Evolutionary conservation across 2,329 filamentous ascomycete species (phyloP).

Genomic region (Lojkania enalia): DNA sequence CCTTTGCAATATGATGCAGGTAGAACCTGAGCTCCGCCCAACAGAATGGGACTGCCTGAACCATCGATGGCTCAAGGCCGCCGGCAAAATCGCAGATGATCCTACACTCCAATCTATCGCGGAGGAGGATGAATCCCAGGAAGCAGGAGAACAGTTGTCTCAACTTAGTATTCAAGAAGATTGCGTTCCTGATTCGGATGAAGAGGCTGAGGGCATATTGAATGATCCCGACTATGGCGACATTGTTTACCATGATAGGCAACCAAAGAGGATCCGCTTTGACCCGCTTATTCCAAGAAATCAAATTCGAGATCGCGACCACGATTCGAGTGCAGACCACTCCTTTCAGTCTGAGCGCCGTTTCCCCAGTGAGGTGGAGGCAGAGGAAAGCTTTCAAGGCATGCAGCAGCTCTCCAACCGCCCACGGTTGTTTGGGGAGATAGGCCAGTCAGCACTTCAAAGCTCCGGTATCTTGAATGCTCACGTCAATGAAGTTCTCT

Average conservation of each 20-base stretch:
- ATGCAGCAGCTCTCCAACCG: constrained; percentile 24
- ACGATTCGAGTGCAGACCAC: constrained; percentile 44
- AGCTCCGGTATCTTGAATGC: constrained; percentile 54
- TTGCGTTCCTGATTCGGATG: constrained; percentile 18
- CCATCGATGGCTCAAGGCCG: constrained; percentile 73
- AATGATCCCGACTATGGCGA: constrained; percentile 35
- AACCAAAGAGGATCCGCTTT: constrained; percentile 51
- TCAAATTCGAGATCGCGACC: constrained; percentile 41
- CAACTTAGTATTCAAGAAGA: constrained; percentile 52
- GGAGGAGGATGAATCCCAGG: constrained; percentile 63
- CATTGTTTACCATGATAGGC: constrained; percentile 41
- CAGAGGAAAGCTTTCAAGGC: constrained; percentile 31
- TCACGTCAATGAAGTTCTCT: constrained; percentile 36
- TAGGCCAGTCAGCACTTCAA: constrained; percentile 58
- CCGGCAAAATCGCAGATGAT: constrained; percentile 44
- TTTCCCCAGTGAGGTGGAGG: constrained; percentile 22
- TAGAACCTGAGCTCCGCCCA: constrained; percentile 76
- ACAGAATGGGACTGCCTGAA: constrained; percentile 70
- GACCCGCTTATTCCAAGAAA: constrained; percentile 44
- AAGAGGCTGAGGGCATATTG: constrained; percentile 28
- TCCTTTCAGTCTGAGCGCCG: constrained; percentile 41
- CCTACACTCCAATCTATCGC: constrained; percentile 45
- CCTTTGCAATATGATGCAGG: constrained; percentile 75
- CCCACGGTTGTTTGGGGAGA: constrained; percentile 63
- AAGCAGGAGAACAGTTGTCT: constrained; percentile 48